phyloP scores from a whole-genome alignment of 257 asterid species.

The Mentha longifolia region DNA sequence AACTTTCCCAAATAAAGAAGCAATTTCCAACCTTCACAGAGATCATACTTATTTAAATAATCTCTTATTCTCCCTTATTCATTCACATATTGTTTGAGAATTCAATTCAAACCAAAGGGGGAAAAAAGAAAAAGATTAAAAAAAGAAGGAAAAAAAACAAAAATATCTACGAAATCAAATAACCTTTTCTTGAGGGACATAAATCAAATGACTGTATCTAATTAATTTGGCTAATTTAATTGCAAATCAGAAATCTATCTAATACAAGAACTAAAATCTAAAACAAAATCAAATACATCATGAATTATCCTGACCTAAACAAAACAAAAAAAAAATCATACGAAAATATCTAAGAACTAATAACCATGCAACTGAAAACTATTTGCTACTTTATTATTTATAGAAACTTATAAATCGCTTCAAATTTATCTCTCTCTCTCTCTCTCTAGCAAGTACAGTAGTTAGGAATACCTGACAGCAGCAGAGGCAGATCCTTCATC shows the following conservation, averaged over 20 bases:
- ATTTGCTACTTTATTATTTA: too few relatives aligned
- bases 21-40: not conserved
- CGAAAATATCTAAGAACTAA: not conserved
- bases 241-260: not conserved
- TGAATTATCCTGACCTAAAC: not conserved
- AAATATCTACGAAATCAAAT: not conserved
- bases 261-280: not conserved
- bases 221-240: not conserved
- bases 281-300: not conserved
- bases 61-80: not conserved
- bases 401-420: too few relatives aligned
- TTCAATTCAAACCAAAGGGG: not conserved
- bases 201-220: not conserved
- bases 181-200: not conserved
- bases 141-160: not conserved
- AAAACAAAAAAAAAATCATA: not conserved
- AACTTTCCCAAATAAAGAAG: conserved; percentile 4
- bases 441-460: not conserved
- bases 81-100: not conserved
- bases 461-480: conserved; percentile 52
- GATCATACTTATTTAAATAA: not conserved
- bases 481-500: conserved; percentile 52
- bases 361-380: not conserved
- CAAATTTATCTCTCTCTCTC: not conserved
- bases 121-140: too few relatives aligned